Evolutionary conservation across 768 basidiomycete genomes (phyloP), one percentile per base, ranked within the genome.

Genomic region (Kwoniella dendrophila): DNA sequence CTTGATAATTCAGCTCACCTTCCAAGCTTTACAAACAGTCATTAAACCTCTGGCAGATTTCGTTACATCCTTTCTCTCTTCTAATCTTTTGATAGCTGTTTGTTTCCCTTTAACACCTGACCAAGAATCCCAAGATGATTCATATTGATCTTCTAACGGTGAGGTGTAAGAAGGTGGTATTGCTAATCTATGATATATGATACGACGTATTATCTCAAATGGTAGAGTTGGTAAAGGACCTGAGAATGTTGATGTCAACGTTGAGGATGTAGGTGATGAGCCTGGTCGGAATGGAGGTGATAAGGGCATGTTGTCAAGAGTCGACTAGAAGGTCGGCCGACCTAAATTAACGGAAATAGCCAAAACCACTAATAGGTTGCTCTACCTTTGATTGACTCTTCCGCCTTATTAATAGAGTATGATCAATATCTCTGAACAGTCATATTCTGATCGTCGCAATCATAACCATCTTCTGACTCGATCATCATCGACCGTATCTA

Each of bases 11-110:
- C 26, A 20, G 66, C 73, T 66, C 59, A 75, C 73, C 56, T 65
- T 65, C 76, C 76, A 78, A 6, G 62, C 60, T 33, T 71, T 73
- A 43, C 74, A 75, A 10, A 75, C 74, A 33, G 59, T 26, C 72
- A 75, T 75, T 45, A 73, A 55, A 16, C 45, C 52, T 56, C 59
- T 34, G 0, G 64, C 71, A 20, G 58, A 20, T 12, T 61, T 30
- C 48, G 62, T 59, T 18, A 69, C 60, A 8, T 68, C 74, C 44
- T 52, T 32, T 40, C 71, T 26, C 34, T 62, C 63, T 11, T 45
- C 55, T 27, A 57, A 16, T 24, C 71, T 50, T 18, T 58, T 58
- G 14, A 26, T 2, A 4, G 43, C 48, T 0, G 40, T 26, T 12
- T 48, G 27, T 27, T 62, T 41, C 6, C 67, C 73, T 14, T 41